phyloP scores from a whole-genome alignment of 1,284 basidiomycete species.

The Fomitiporia mediterranea region DNA sequence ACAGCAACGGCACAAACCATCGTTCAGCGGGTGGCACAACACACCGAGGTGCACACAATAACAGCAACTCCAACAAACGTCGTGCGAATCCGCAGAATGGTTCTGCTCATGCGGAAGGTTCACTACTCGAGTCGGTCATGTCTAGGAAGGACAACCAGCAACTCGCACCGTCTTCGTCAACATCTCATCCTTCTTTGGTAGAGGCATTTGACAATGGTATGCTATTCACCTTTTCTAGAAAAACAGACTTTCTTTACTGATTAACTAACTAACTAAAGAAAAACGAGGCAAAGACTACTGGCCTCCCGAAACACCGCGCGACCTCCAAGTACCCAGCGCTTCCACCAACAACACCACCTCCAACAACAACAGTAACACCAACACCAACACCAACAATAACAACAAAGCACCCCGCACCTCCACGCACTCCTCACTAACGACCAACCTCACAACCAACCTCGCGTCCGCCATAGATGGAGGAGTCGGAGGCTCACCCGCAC shows the following conservation, averaged over 20 bases:
- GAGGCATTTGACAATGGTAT: conserved; percentile 9
- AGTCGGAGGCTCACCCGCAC: conserved; percentile 19
- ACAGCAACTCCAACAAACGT: conserved; percentile 17
- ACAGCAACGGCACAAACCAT: conserved; percentile 28
- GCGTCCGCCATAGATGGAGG: conserved; percentile 8
- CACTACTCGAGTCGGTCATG: conserved; percentile 17
- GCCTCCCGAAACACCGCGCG: not conserved
- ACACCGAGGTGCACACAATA: conserved; percentile 21
- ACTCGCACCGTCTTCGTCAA: conserved; percentile 16
- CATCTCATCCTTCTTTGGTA: conserved; percentile 16
- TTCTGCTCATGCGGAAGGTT: conserved; percentile 14
- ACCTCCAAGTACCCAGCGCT: conserved; percentile 20
- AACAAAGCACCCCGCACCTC: conserved; percentile 33
- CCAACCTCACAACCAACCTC: conserved; percentile 22
- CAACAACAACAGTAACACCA: no score
- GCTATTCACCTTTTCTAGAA: not conserved
- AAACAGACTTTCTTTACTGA: not conserved
- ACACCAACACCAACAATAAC: no score
- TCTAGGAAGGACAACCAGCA: conserved; percentile 18
- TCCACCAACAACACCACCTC: no score
- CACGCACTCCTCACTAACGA: conserved; percentile 33
- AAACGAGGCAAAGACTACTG: conserved; percentile 11
- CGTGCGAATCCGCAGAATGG: conserved; percentile 13
- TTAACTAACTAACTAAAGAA: no score
- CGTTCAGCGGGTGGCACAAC: conserved; percentile 28